These are phyloP conservation scores for Malassezia equina DNA, from an alignment of 1,284 basidiomycete genomes.

Conservation along the genomic window DNA sequence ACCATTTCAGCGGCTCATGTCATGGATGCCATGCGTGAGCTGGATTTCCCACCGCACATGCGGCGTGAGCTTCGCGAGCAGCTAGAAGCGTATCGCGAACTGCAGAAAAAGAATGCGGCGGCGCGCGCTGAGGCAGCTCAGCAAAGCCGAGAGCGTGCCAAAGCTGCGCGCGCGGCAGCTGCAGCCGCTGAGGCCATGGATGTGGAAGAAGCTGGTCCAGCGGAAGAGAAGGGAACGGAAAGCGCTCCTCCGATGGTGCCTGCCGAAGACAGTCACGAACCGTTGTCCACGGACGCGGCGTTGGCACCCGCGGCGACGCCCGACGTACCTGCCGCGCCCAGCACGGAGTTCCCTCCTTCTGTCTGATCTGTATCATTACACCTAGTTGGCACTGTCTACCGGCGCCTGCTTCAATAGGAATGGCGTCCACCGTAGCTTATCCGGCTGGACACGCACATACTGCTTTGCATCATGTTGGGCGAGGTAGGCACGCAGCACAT, in stretches of 20 bases:
- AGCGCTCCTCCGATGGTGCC: too few relatives aligned
- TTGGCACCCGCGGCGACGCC: neutral
- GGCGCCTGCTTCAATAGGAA: slow-evolving; percentile 1
- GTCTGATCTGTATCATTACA: neutral
- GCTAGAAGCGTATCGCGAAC: slow-evolving; percentile 13
- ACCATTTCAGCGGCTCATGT: slow-evolving; percentile 18
- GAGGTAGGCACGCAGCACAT: slow-evolving; percentile 61
- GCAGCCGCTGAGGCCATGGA: neutral
- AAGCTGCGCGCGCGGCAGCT: slow-evolving; percentile 3
- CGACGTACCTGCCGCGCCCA: neutral
- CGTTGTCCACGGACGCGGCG: neutral
- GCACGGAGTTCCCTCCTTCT: neutral
- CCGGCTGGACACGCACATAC: slow-evolving; percentile 67
- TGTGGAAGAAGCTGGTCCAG: neutral
- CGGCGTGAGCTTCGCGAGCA: slow-evolving; percentile 17
- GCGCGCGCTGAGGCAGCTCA: slow-evolving; percentile 6
- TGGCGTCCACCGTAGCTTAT: slow-evolving; percentile 70
- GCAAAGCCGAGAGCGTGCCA: slow-evolving; percentile 11
- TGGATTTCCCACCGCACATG: slow-evolving; percentile 18
- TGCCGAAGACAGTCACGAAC: too few relatives aligned
- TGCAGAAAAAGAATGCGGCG: slow-evolving; percentile 11
- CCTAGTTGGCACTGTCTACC: neutral
- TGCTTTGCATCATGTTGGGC: slow-evolving; percentile 67
- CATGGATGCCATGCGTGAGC: slow-evolving; percentile 18
- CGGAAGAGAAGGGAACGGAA: neutral